These are phyloP conservation scores for Arthroderma uncinatum DNA, from an alignment of 2,329 filamentous ascomycete genomes.

Conservation along the genomic window DNA sequence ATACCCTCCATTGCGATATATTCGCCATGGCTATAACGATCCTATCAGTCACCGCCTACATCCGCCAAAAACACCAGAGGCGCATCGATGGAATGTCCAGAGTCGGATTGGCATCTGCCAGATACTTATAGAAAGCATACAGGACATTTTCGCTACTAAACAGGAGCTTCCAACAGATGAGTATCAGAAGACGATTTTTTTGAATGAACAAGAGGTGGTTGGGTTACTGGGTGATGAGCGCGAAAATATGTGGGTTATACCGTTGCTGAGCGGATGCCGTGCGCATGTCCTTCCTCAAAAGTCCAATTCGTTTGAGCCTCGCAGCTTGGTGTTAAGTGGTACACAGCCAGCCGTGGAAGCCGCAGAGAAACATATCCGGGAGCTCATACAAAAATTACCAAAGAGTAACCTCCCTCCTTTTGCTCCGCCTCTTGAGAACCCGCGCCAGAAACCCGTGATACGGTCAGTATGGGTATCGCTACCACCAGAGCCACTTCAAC, in stretches of 20 bases:
- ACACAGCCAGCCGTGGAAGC: conserved; percentile 25
- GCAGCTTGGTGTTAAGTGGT: conserved; percentile 28
- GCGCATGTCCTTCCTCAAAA: conserved; percentile 25
- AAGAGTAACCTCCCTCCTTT: neutral
- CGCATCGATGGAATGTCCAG: neutral
- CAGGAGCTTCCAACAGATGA: conserved; percentile 7
- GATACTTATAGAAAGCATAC: neutral
- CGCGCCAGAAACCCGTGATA: neutral
- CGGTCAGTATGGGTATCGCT: conserved; percentile 8
- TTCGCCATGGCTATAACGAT: neutral
- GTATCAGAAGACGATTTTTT: conserved; percentile 22
- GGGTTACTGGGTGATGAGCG: conserved; percentile 23
- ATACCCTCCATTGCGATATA: neutral
- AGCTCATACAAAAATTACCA: neutral
- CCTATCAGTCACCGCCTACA: neutral
- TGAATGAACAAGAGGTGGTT: conserved; percentile 29
- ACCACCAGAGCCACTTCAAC: neutral
- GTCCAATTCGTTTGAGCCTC: conserved; percentile 22
- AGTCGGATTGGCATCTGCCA: neutral
- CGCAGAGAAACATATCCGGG: conserved; percentile 22
- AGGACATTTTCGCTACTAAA: neutral
- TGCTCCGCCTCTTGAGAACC: neutral
- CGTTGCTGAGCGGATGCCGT: conserved; percentile 28
- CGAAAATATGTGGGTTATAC: conserved; percentile 31
- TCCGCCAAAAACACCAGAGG: neutral